These are phyloP conservation scores for Saksenaea vasiformis DNA, from an alignment of 371 early-diverging fungal genomes.

Conservation along the genomic window DNA sequence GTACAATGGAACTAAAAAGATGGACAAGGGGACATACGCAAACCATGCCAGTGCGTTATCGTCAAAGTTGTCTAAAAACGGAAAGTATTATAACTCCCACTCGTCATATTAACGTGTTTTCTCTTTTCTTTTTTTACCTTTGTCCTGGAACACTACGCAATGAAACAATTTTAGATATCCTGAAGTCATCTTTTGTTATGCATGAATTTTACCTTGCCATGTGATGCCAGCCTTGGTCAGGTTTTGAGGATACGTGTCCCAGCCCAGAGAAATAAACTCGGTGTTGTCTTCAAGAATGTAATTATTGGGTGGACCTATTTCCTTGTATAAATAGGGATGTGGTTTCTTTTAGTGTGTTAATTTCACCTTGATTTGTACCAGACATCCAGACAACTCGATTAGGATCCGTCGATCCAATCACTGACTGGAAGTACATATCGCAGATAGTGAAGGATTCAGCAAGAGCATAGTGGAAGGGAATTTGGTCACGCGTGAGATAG, in stretches of 20 bases:
- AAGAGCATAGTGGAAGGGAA: conserved; percentile 27
- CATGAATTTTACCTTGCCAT: conserved; percentile 20
- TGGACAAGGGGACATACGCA: conserved; percentile 1
- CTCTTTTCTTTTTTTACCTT: not conserved
- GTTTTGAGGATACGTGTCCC: conserved; percentile 27
- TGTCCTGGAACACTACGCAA: conserved; percentile 24
- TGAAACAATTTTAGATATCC: not conserved
- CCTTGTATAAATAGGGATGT: too few relatives aligned
- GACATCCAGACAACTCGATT: conserved; percentile 35
- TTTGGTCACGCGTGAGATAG: conserved; percentile 23
- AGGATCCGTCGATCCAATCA: conserved; percentile 27
- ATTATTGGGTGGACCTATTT: conserved; percentile 13
- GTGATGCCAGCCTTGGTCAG: conserved; percentile 22
- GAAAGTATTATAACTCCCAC: not conserved
- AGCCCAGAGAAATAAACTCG: conserved; percentile 14
- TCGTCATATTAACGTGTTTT: not conserved
- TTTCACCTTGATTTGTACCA: conserved; percentile 22
- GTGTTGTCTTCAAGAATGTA: conserved; percentile 26
- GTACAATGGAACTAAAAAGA: not conserved
- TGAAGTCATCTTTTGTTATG: not conserved
- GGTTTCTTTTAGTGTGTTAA: too few relatives aligned
- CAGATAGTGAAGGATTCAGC: conserved; percentile 32
- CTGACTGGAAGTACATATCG: conserved; percentile 33
- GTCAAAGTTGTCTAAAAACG: conserved; percentile 5
- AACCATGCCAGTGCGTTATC: conserved; percentile 32